A percentile compares a stretch with the other conserved stretches of the same genome.
Conservation (phyloP, 2,329 filamentous ascomycete genomes). For the Paecilomyces variotii region DNA sequence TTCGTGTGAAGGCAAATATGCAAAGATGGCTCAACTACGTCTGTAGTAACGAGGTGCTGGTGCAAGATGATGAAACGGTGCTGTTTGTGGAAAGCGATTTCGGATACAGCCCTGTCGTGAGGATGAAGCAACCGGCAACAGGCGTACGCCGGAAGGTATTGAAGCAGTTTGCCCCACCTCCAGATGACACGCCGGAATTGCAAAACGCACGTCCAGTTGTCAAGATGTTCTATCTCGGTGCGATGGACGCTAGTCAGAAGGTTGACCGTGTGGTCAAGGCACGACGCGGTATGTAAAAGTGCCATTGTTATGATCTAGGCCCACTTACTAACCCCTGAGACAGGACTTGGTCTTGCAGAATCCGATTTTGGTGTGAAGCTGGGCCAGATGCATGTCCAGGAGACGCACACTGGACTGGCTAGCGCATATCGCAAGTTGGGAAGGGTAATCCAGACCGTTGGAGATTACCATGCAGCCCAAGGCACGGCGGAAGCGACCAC, state of each 20-base stretch:
- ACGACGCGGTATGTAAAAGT: conserved; percentile 60
- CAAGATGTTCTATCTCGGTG: conserved; percentile 89
- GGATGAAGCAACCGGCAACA: conserved; percentile 93
- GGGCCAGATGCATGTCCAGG: conserved; percentile 76
- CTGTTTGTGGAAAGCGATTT: conserved; percentile 99
- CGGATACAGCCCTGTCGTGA: conserved; percentile 90
- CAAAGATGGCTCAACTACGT: conserved; percentile 95
- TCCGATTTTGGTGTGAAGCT: conserved; percentile 90
- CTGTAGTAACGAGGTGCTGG: conserved; percentile 83
- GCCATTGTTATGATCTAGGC: conserved; percentile 1
- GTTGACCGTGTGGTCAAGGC: conserved; percentile 90
- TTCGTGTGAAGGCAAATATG: conserved; percentile 76
- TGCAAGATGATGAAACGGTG: conserved; percentile 93
- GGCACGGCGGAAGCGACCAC: conserved; percentile 95
- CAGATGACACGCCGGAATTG: conserved; percentile 92
- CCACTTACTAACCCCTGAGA: conserved; percentile 4
- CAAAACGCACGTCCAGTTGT: conserved; percentile 82
- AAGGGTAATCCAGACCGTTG: conserved; percentile 84
- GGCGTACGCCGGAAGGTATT: conserved; percentile 90
- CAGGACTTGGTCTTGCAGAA: conserved; percentile 84
- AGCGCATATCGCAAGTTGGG: conserved; percentile 93
- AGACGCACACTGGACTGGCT: conserved; percentile 77
- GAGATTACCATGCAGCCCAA: conserved; percentile 92
- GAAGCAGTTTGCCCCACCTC: conserved; percentile 96
- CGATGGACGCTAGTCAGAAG: conserved; percentile 97